Conservation (phyloP, 164 flowering plant species). For the Aristolochia contorta region DNA sequence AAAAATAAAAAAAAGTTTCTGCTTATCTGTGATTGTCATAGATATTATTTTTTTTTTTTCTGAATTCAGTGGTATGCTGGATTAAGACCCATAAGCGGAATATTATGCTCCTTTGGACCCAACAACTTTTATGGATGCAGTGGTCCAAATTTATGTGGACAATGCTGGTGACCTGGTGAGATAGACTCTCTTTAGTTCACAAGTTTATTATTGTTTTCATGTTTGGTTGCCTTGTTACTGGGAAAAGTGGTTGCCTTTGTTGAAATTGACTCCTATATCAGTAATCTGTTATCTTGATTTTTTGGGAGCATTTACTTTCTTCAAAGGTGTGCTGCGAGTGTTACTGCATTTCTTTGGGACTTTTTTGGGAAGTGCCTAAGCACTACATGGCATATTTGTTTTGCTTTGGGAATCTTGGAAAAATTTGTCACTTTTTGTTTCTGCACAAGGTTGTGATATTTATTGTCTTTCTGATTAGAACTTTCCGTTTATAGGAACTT, state of each 20-base stretch:
- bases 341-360: not conserved
- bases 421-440: not conserved
- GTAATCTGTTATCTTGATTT: too few species aligned
- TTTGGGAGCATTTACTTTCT: too few species aligned
- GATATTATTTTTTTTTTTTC: slow-evolving; percentile 3
- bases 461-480: not conserved
- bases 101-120: slow-evolving; percentile 99
- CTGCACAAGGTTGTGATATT: not conserved
- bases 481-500: slow-evolving; percentile 57
- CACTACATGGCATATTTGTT: too few species aligned
- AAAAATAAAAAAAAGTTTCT: too few species aligned
- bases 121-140: slow-evolving; percentile 98
- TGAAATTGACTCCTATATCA: too few species aligned
- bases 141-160: slow-evolving; percentile 99
- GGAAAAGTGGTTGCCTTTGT: not conserved
- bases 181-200: not conserved
- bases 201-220: not conserved
- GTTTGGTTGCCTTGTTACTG: not conserved
- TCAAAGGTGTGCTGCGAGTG: too few species aligned
- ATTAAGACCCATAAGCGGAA: slow-evolving; percentile 99
- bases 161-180: slow-evolving; percentile 99
- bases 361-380: too few species aligned
- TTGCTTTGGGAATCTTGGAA: not conserved
- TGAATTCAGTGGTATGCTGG: slow-evolving; percentile 86
- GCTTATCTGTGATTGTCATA: not conserved